Percentiles rank a stretch among this genome's conserved stretches.
phyloP scores from a whole-genome alignment of 2,329 filamentous ascomycete genomes.

The Elsinoe necatrix region DNA sequence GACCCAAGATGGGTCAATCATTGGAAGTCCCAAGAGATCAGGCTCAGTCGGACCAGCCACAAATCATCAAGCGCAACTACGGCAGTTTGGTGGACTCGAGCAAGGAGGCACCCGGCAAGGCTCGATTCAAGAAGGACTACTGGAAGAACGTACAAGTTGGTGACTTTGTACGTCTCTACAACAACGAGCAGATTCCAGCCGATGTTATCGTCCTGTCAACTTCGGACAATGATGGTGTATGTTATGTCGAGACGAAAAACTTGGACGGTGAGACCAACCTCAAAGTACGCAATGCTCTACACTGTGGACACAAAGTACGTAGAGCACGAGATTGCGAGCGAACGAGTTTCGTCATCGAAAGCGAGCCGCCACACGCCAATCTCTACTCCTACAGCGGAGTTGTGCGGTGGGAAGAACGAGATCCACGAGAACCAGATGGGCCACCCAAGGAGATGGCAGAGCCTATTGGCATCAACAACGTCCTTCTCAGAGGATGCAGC shows the following conservation, averaged over 20 bases:
- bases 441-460: conserved; percentile 74
- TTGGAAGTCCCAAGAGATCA: conserved; percentile 25
- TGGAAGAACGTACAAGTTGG: conserved; percentile 96
- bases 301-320: conserved; percentile 71
- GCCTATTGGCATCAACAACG: conserved; percentile 87
- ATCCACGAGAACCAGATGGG: conserved; percentile 54
- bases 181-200: conserved; percentile 88
- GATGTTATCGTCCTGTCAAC: conserved; percentile 89
- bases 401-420: conserved; percentile 72
- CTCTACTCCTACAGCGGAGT: conserved; percentile 92
- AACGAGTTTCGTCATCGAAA: conserved; percentile 79
- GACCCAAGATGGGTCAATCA: conserved; percentile 21
- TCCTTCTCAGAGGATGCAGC: conserved; percentile 87
- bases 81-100: conserved; percentile 68
- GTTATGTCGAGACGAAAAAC: conserved; percentile 97
- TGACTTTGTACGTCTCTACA: conserved; percentile 93
- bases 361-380: conserved; percentile 84
- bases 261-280: conserved; percentile 96
- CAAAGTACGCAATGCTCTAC: conserved; percentile 85
- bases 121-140: conserved; percentile 81
- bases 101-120: conserved; percentile 56
- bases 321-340: conserved; percentile 90
- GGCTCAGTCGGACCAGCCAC: conserved; percentile 20
- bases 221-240: conserved; percentile 86
- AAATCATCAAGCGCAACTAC: conserved; percentile 45